Evolutionary conservation across 768 basidiomycete species (phyloP).

Genomic region (Phanerodontia chrysosporium): DNA sequence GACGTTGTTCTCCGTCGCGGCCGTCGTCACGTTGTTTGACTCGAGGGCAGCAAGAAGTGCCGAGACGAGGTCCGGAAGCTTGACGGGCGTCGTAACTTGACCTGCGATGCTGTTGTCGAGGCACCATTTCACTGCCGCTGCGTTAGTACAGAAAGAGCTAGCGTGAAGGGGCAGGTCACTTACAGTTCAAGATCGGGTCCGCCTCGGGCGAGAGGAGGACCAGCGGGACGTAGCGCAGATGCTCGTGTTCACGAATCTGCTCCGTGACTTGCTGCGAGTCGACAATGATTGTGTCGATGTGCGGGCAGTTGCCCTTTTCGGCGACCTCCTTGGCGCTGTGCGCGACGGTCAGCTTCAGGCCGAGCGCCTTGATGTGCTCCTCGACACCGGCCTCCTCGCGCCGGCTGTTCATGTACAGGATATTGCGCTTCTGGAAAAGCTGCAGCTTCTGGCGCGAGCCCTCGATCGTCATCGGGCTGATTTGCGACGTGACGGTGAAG

Average conservation of each 20-base stretch:
- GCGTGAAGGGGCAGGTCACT: slow-evolving; percentile 23
- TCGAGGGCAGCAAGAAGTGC: slow-evolving; percentile 94
- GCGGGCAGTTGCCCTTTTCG: slow-evolving; percentile 76
- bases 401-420: slow-evolving; percentile 89
- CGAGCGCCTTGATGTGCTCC: slow-evolving; percentile 71
- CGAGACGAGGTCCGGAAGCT: slow-evolving; percentile 83
- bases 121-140: slow-evolving; percentile 82
- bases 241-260: slow-evolving; percentile 85
- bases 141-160: slow-evolving; percentile 17
- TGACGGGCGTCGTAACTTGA: slow-evolving; percentile 88
- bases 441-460: slow-evolving; percentile 73
- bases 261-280: slow-evolving; percentile 87
- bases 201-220: slow-evolving; percentile 74
- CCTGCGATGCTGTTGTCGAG: slow-evolving; percentile 94
- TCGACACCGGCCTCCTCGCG: slow-evolving; percentile 72
- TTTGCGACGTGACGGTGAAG: slow-evolving; percentile 91
- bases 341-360: slow-evolving; percentile 71
- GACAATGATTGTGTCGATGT: slow-evolving; percentile 93
- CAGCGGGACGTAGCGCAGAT: slow-evolving; percentile 93
- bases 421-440: slow-evolving; percentile 82
- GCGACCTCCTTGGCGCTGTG: slow-evolving; percentile 78
- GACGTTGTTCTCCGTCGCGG: slow-evolving; percentile 80
- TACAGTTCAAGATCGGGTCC: slow-evolving; percentile 51
- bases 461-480: slow-evolving; percentile 72
- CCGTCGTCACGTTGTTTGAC: slow-evolving; percentile 88